phyloP scores from a whole-genome alignment of 164 flowering plant species.

The Pachysandra terminalis region DNA sequence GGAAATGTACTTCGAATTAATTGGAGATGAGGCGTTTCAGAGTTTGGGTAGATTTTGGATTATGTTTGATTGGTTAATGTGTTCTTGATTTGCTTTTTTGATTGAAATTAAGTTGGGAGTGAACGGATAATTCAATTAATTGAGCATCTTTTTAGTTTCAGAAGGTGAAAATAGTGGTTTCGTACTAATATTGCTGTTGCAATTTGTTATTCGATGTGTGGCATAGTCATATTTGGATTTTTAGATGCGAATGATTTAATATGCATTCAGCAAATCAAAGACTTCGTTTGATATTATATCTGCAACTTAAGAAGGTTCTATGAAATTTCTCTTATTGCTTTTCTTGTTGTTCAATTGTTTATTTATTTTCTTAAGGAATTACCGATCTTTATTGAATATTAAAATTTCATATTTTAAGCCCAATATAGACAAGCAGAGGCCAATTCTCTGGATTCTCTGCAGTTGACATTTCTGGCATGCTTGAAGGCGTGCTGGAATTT shows the following conservation, averaged over 20 bases:
- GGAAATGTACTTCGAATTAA: neutral
- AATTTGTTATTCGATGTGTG: no score
- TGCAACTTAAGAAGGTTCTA: neutral
- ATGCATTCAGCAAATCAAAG: neutral
- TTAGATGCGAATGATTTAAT: no score
- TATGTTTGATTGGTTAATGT: neutral
- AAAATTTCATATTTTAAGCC: neutral
- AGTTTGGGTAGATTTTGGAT: neutral
- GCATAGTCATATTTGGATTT: no score
- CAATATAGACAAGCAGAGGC: neutral
- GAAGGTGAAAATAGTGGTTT: neutral
- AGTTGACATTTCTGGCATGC: neutral
- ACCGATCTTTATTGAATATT: neutral
- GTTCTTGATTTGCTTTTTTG: neutral
- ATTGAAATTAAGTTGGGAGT: neutral
- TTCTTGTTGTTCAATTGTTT: neutral
- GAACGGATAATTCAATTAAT: neutral
- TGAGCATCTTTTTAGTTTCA: neutral
- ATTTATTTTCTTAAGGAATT: no score
- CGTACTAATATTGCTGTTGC: neutral
- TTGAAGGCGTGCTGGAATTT: neutral
- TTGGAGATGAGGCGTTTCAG: neutral
- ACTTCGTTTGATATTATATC: neutral
- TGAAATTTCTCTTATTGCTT: no score
- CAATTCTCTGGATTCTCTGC: neutral